phyloP scores from a whole-genome alignment of 1,139 yeast genomes.

The Sugiyamaella novakii region DNA sequence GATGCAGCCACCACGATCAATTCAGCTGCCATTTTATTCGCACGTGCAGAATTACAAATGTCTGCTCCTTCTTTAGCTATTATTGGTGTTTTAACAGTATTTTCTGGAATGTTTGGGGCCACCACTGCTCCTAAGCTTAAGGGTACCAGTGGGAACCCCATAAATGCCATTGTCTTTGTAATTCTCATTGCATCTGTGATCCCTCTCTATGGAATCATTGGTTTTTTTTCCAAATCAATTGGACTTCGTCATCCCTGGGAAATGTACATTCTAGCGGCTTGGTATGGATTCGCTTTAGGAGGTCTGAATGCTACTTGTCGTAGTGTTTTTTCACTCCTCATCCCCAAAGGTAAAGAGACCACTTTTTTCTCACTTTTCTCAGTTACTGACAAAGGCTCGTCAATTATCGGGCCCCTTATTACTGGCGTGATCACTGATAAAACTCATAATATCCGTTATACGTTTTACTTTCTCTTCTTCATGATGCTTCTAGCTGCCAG shows the following conservation, averaged over 20 bases:
- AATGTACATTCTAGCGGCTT: constrained; percentile 62
- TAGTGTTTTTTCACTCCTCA: constrained; percentile 61
- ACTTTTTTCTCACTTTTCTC: constrained; percentile 70
- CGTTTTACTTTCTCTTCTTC: constrained; percentile 60
- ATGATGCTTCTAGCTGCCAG: constrained; percentile 57
- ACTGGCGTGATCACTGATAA: constrained; percentile 66
- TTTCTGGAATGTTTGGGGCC: constrained; percentile 66
- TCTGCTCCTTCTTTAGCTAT: constrained; percentile 60
- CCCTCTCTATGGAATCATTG: constrained; percentile 66
- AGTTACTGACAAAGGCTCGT: constrained; percentile 74
- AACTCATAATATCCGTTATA: constrained; percentile 68
- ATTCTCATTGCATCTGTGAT: constrained; percentile 63
- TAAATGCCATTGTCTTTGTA: constrained; percentile 52
- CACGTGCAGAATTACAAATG: constrained; percentile 66
- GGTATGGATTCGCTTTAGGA: constrained; percentile 73
- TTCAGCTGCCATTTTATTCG: constrained; percentile 71
- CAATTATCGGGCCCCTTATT: constrained; percentile 65
- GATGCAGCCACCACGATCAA: constrained; percentile 74
- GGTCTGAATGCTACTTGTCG: constrained; percentile 67
- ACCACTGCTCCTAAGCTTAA: constrained; percentile 53
- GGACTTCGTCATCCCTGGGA: constrained; percentile 64
- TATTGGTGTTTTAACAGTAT: constrained; percentile 62
- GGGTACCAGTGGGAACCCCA: constrained; percentile 46
- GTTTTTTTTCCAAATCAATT: constrained; percentile 51
- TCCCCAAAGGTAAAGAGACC: constrained; percentile 69